Evolutionary conservation across 148 eudicot genomes (phyloP), one percentile per base, ranked within the genome.

Genomic region (Spergularia bocconei): DNA sequence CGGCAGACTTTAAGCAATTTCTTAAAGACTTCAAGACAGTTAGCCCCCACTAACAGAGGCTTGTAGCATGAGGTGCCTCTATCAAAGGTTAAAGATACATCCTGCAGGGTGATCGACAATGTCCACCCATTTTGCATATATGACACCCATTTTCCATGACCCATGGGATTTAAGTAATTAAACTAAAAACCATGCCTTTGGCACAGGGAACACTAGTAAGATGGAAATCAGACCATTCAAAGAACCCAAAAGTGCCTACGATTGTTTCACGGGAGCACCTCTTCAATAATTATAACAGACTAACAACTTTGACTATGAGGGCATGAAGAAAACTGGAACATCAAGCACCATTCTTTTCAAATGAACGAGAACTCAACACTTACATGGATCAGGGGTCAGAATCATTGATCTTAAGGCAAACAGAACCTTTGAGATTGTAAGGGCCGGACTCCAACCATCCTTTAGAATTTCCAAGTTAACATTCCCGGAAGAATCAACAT

Each of bases 391-490:
- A 58, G 97, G 97, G 78, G 54, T 88, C 36, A 87, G 82, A 77
- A 95, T 90, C 39, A 92, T 77, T 52, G 93, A 82, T 83, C 85
- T 83, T 54, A 96, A 72, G 3, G 98, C 92, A 63, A 89, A 85
- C 11, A 95, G 83, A 74, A 95, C 86, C 76, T 91, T 83, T 23
- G 91, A 91, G 80, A 92, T 95, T 54, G 99, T 91, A 44, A 92
- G 83, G 65, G 99, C 94, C 0, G 99, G 98, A 77, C 99, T 95
- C 98, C 98, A 95, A 57, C 89, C 86, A 60, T 95, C 97, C 74
- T 92, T 92, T 67, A 95, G 82, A 75, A 92, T 88, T 19, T 87
- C 92, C 84, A 95, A 83, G 76, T 85, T 87, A 53, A 89, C 85
- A 61, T 84, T 86, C 38, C 99, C 99, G 11, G 75, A 77, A 29